These are phyloP conservation scores for Ettlia oleoabundans DNA, from an alignment of 139 green algal species.

Conservation along the genomic window DNA sequence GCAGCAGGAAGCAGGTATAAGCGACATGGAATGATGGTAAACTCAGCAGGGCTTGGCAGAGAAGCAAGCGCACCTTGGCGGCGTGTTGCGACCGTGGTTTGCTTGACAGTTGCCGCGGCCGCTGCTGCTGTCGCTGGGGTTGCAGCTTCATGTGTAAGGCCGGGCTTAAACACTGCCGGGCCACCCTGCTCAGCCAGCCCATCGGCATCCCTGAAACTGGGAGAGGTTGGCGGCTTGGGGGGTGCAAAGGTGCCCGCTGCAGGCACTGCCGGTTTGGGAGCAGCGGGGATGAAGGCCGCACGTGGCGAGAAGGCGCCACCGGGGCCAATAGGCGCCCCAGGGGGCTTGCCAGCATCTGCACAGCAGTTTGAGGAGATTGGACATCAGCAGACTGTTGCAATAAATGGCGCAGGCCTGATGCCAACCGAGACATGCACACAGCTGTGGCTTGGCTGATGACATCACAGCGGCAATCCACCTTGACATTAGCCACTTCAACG, in stretches of 20 bases:
- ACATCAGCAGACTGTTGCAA: too few relatives aligned
- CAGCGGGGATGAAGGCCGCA: background rate
- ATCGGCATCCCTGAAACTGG: background rate
- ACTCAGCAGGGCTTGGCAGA: too few relatives aligned
- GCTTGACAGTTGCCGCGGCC: background rate
- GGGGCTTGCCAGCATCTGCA: background rate
- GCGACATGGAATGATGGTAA: too few relatives aligned
- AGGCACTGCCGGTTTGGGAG: background rate
- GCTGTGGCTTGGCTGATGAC: too few relatives aligned
- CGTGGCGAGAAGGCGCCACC: background rate
- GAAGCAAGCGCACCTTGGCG: too few relatives aligned
- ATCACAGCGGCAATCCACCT: too few relatives aligned
- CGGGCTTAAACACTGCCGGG: conserved; percentile 26
- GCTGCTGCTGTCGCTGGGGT: background rate
- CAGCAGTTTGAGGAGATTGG: too few relatives aligned
- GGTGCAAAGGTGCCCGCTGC: conserved; percentile 1
- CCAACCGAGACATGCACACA: too few relatives aligned
- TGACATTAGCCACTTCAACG: too few relatives aligned
- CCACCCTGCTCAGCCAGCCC: conserved; percentile 21
- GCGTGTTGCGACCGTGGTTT: too few relatives aligned
- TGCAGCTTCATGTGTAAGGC: background rate
- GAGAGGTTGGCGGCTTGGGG: conserved; percentile 7
- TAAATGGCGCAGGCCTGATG: too few relatives aligned
- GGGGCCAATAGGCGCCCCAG: background rate
- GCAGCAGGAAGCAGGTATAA: too few relatives aligned